phyloP scores from a whole-genome alignment of 805 yeast genomes.

The Huiozyma sinensis region DNA sequence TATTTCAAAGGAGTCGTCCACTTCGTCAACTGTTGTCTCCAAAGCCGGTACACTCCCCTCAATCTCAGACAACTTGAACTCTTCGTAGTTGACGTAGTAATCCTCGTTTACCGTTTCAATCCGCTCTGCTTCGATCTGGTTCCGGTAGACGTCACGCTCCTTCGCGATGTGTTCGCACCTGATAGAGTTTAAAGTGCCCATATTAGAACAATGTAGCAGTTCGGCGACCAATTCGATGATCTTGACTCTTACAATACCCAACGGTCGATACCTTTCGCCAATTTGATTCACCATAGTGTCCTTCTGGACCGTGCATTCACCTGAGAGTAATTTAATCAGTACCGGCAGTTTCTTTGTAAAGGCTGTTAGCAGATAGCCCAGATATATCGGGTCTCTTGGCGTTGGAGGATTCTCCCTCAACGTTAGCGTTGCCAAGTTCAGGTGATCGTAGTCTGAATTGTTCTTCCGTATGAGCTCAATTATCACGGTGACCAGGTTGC shows the following conservation, averaged over 20 bases:
- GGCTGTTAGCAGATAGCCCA: constrained; percentile 68
- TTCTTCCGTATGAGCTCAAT: constrained; percentile 91
- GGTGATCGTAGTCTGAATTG: constrained; percentile 87
- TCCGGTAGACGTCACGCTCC: constrained; percentile 60
- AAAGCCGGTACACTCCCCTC: constrained; percentile 5
- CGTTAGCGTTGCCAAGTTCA: constrained; percentile 65
- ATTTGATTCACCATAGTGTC: constrained; percentile 42
- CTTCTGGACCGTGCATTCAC: constrained; percentile 4
- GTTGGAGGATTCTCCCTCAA: constrained; percentile 80
- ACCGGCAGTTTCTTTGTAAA: constrained; percentile 52
- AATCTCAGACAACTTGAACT: not conserved
- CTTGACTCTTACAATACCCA: constrained; percentile 87
- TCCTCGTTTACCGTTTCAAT: constrained; percentile 27
- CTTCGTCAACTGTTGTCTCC: constrained; percentile 13
- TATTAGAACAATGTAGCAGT: constrained; percentile 91
- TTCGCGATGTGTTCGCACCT: constrained; percentile 56
- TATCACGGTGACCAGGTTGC: constrained; percentile 84
- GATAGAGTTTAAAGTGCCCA: constrained; percentile 78
- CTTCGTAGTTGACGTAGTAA: not conserved
- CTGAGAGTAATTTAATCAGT: constrained; percentile 2
- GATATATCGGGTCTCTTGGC: constrained; percentile 78
- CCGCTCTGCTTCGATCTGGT: constrained; percentile 33
- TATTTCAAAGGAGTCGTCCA: constrained; percentile 27
- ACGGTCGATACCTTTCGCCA: constrained; percentile 49
- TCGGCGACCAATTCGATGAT: constrained; percentile 91